These are phyloP conservation scores for Talaromyces marneffei DNA, from an alignment of 2,329 filamentous ascomycete genomes.

Conservation along the genomic window DNA sequence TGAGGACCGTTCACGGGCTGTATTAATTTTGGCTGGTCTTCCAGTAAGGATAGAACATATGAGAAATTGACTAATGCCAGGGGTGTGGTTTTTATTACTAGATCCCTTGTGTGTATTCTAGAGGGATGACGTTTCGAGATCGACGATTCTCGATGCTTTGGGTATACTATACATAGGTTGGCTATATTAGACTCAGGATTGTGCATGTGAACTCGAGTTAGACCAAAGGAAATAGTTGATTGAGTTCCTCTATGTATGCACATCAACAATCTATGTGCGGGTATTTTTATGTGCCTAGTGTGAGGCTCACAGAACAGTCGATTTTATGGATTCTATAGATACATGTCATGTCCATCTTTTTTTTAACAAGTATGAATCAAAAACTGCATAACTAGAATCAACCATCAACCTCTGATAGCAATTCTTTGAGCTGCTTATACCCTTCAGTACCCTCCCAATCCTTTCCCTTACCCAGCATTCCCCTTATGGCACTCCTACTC, in stretches of 20 bases:
- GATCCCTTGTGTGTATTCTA: background rate
- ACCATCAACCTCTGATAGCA: slow-evolving; percentile 34
- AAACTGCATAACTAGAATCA: background rate
- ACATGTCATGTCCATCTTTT: background rate
- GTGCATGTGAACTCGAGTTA: background rate
- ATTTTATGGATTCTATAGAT: background rate
- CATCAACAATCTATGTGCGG: background rate
- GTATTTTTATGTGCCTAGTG: background rate
- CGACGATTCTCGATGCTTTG: background rate
- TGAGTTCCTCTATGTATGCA: background rate
- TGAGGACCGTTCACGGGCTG: background rate
- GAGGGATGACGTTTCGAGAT: background rate
- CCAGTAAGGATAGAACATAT: background rate
- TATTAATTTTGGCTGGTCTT: too few relatives aligned
- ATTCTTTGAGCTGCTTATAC: slow-evolving; percentile 34
- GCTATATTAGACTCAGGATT: background rate
- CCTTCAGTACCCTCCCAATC: slow-evolving; percentile 62
- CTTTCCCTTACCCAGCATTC: slow-evolving; percentile 74
- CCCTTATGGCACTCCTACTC: slow-evolving; percentile 74
- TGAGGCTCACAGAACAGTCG: background rate
- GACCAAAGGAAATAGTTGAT: background rate
- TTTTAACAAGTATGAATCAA: too few relatives aligned
- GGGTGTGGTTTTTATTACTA: background rate
- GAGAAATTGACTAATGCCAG: background rate
- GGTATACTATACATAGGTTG: background rate